Base-by-base conservation (phyloP, 768 basidiomycete genomes). In the Filobasidium wieringae region DNA sequence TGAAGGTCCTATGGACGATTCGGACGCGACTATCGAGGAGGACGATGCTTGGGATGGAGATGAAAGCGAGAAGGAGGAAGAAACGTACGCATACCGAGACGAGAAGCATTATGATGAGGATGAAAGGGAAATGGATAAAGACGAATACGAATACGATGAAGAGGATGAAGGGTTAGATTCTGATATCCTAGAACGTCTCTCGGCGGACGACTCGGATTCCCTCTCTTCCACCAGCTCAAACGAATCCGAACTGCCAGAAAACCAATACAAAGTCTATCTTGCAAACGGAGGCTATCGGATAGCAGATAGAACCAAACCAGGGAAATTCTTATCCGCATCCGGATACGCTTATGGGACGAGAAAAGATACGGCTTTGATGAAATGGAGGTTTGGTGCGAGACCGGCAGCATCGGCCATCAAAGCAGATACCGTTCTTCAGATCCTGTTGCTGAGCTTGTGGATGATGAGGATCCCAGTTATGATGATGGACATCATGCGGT, bases 121-220 rank as follows among this genome's bases (percentile, higher is more conserved):
- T 8, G 58, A 62, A 2, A 55, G 29, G 6, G 59, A 67, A 30
- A 41, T 39, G 39, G 45, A 37, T n/a, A 31, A 66, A 54, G 50
- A 61, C 45, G 43, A 64, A 57, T 39, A 59, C 2, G 60, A 64
- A 32, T 58, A 68, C 65, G 37, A 70, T 27, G 30, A 19, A 22
- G 53, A 41, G 33, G 26, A 24, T 14, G 37, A 17, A 19, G 29
- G 26, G 53, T 26, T 47, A 43, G 54, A 36, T 7, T 26, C 27
- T 22, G 51, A 24, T n/a, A 4, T 53, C 3, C 17, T 24, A 7
- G 17, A 34, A n/a, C 22, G 51, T 12, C 15, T 53, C 31, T 36
- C 33, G 2, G 34, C 14, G 7, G 8, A 36, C 32, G 17, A 53
- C 14, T n/a, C 34, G 14, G 43, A 47, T 4, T 47, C 43, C 11